Conservation (phyloP, 208 protist genomes). For the Borovskyia barvae region DNA sequence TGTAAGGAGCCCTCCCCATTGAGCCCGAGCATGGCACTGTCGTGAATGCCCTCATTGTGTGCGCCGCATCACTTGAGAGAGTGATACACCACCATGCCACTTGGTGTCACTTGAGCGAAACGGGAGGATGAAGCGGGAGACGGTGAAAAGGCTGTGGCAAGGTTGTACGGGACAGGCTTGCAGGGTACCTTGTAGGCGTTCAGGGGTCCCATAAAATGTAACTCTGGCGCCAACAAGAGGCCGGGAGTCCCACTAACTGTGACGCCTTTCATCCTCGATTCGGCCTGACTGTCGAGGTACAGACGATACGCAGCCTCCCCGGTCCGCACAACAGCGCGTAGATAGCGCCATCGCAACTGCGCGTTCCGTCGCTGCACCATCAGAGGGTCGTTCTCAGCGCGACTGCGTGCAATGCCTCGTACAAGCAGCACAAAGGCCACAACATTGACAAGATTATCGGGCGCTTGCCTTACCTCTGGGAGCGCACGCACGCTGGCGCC, state of each 20-base stretch:
- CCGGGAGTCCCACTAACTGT: constrained; percentile 51
- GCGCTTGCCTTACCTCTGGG: too few species aligned
- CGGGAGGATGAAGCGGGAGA: constrained; percentile 10
- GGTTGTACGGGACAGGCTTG: constrained; percentile 70
- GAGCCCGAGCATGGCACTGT: too few species aligned
- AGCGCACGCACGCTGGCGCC: too few species aligned
- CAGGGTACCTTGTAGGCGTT: constrained; percentile 51
- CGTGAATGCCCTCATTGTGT: background rate
- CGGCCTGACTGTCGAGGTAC: constrained; percentile 55
- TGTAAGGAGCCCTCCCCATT: too few species aligned
- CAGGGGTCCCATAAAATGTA: constrained; percentile 50
- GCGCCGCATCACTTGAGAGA: constrained; percentile 11
- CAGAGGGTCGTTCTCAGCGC: constrained; percentile 26
- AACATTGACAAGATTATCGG: constrained; percentile 12
- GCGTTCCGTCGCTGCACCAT: constrained; percentile 27
- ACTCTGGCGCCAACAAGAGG: constrained; percentile 66
- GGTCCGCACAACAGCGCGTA: constrained; percentile 76
- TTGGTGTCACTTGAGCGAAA: constrained; percentile 54
- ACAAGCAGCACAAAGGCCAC: constrained; percentile 55
- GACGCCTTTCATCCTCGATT: constrained; percentile 50
- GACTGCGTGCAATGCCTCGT: constrained; percentile 33
- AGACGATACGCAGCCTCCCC: constrained; percentile 75
- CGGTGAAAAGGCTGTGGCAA: constrained; percentile 15
- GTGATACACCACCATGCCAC: constrained; percentile 74
- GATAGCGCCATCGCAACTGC: constrained; percentile 74